phyloP scores from a whole-genome alignment of 305 asterid genomes.

The Fraxinus dipetala region DNA sequence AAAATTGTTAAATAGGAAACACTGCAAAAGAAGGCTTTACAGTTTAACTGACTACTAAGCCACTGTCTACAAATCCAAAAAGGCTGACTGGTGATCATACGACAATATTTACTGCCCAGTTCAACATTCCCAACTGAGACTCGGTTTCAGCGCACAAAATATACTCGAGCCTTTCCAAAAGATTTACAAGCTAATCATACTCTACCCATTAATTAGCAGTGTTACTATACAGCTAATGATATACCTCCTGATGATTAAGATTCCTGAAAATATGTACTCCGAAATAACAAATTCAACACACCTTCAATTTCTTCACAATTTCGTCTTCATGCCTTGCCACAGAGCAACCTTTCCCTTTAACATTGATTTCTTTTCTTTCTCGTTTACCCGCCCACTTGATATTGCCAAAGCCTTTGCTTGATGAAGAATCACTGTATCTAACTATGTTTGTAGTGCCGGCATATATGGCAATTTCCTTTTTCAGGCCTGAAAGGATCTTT shows the following conservation, averaged over 20 bases:
- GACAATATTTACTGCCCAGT: neutral
- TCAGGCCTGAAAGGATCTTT: slow-evolving; percentile 17
- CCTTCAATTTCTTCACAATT: slow-evolving; percentile 27
- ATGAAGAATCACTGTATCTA: slow-evolving; percentile 11
- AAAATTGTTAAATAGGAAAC: neutral
- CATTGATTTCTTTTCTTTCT: slow-evolving; percentile 4
- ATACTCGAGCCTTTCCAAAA: neutral
- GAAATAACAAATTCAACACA: slow-evolving; percentile 1
- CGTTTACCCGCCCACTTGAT: neutral
- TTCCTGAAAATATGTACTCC: neutral
- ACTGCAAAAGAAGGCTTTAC: neutral
- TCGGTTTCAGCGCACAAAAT: neutral
- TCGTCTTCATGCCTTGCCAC: slow-evolving; percentile 5
- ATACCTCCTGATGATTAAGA: neutral
- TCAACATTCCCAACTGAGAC: neutral
- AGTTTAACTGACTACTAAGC: neutral
- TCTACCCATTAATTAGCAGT: neutral
- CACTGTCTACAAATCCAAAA: neutral
- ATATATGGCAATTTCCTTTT: slow-evolving; percentile 22
- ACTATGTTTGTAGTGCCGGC: slow-evolving; percentile 25
- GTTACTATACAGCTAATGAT: neutral
- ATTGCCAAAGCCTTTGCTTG: neutral
- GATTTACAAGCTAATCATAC: neutral
- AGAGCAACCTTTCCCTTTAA: slow-evolving; percentile 7
- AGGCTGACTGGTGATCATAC: neutral